These are phyloP conservation scores for Auricularia cornea DNA, from an alignment of 768 basidiomycete genomes.

Conservation along the genomic window DNA sequence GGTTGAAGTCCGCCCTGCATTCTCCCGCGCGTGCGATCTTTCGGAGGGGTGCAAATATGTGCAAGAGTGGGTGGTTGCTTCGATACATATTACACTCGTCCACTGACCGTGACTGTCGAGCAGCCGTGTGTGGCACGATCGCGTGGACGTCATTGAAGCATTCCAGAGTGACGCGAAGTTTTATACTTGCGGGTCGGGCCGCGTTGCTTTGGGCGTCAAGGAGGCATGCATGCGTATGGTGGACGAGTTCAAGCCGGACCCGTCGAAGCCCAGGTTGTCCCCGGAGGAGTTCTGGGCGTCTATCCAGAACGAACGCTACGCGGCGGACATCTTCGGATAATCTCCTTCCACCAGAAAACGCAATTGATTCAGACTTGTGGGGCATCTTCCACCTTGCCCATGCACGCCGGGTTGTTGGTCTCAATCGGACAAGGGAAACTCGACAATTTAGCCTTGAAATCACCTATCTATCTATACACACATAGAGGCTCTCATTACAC, in stretches of 20 bases:
- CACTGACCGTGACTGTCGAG: background rate
- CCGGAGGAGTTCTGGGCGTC: constrained; percentile 21
- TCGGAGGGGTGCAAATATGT: constrained; percentile 31
- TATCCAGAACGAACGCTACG: constrained; percentile 32
- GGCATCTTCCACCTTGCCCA: too few species aligned
- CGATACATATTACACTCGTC: background rate
- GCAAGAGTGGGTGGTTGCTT: constrained; percentile 31
- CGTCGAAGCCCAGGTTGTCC: background rate
- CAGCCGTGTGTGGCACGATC: constrained; percentile 37
- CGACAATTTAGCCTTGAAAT: too few species aligned
- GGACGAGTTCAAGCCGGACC: constrained; percentile 6
- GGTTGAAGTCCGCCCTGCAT: constrained; percentile 39
- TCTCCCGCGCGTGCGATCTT: constrained; percentile 22
- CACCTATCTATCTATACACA: too few species aligned
- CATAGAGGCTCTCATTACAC: too few species aligned
- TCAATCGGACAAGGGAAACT: too few species aligned
- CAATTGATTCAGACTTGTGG: too few species aligned
- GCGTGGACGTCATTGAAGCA: constrained; percentile 23
- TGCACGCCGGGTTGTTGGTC: too few species aligned
- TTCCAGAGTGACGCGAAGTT: constrained; percentile 31
- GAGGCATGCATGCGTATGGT: constrained; percentile 30
- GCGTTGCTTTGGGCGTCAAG: constrained; percentile 33
- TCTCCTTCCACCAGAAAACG: too few species aligned
- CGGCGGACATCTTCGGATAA: constrained; percentile 35
- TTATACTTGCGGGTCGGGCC: constrained; percentile 36